Conservation (phyloP, 495 filamentous ascomycete species). For the Aspergillus leporis region DNA sequence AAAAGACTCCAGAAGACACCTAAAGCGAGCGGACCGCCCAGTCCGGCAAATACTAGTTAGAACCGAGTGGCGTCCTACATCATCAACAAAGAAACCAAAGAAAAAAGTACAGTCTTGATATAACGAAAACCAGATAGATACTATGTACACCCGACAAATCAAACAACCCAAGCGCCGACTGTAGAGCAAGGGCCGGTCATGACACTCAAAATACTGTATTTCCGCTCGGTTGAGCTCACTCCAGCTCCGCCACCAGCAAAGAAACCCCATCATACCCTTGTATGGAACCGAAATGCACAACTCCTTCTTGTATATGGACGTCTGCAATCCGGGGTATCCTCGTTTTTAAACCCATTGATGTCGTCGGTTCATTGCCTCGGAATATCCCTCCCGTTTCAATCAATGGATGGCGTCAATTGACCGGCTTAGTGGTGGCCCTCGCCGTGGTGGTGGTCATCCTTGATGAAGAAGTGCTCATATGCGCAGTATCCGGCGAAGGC, state of each 20-base stretch:
- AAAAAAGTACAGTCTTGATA: slow-evolving; percentile 30
- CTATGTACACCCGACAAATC: slow-evolving; percentile 48
- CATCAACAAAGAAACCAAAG: not conserved
- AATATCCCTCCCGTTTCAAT: not conserved
- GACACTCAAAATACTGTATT: slow-evolving; percentile 11
- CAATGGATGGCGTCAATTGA: slow-evolving; percentile 9
- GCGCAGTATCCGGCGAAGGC: slow-evolving; percentile 87
- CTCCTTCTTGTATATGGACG: not conserved
- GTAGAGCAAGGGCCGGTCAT: slow-evolving; percentile 20
- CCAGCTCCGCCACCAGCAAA: not conserved
- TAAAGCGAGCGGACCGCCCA: not conserved
- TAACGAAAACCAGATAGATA: slow-evolving; percentile 36
- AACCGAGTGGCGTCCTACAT: not conserved
- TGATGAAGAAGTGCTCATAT: slow-evolving; percentile 83
- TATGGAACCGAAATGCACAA: not conserved
- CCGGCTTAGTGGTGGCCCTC: slow-evolving; percentile 45
- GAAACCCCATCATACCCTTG: slow-evolving; percentile 1
- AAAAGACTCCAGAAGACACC: not conserved
- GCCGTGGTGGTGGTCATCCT: slow-evolving; percentile 70
- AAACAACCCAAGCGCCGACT: slow-evolving; percentile 38
- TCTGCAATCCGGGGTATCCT: slow-evolving; percentile 31
- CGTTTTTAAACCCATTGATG: slow-evolving; percentile 20
- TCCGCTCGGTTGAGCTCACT: not conserved
- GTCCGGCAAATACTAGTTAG: no score
- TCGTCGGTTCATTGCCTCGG: slow-evolving; percentile 4